A percentile compares a stretch with the other conserved stretches of the same genome.
phyloP scores from a whole-genome alignment of 495 filamentous ascomycete genomes.

The Penicillium tannophilum region DNA sequence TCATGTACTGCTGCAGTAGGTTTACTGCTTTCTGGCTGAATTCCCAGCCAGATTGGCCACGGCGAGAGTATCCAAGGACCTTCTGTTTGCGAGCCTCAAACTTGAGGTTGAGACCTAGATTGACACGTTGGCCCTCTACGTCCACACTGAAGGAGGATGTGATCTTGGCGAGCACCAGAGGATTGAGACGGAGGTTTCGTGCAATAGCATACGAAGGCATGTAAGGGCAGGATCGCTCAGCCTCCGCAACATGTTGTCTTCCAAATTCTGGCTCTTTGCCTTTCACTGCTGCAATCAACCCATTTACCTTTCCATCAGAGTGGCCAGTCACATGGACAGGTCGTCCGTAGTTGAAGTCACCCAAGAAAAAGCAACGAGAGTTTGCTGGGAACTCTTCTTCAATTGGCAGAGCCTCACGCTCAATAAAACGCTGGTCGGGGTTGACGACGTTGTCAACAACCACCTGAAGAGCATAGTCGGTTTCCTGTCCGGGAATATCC shows the following conservation, averaged over 20 bases:
- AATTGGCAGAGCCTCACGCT: conserved; percentile 79
- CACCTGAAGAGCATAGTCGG: conserved; percentile 86
- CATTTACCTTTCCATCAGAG: conserved; percentile 68
- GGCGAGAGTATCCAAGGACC: conserved; percentile 92
- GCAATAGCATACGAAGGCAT: conserved; percentile 85
- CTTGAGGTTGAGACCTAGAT: conserved; percentile 94
- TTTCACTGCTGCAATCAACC: conserved; percentile 69
- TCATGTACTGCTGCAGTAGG: conserved; percentile 85
- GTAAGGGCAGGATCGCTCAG: conserved; percentile 71
- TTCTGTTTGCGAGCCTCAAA: conserved; percentile 95
- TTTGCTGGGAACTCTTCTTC: conserved; percentile 88
- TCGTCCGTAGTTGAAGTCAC: conserved; percentile 89
- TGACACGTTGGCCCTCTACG: conserved; percentile 75
- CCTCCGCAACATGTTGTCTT: conserved; percentile 63
- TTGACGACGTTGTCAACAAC: conserved; percentile 89
- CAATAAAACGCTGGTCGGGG: conserved; percentile 90
- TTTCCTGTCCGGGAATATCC: conserved; percentile 84
- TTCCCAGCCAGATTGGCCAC: conserved; percentile 85
- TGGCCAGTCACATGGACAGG: conserved; percentile 83
- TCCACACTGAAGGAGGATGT: conserved; percentile 88
- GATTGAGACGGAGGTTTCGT: conserved; percentile 75
- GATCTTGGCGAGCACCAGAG: conserved; percentile 90
- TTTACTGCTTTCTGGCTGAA: conserved; percentile 84
- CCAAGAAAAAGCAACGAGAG: conserved; percentile 89
- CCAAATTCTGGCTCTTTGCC: conserved; percentile 81